A percentile compares a stretch with the other conserved stretches of the same genome.
Conservation (phyloP, 2,329 filamentous ascomycete species). For the Nannizziopsis arthrosporioides region DNA sequence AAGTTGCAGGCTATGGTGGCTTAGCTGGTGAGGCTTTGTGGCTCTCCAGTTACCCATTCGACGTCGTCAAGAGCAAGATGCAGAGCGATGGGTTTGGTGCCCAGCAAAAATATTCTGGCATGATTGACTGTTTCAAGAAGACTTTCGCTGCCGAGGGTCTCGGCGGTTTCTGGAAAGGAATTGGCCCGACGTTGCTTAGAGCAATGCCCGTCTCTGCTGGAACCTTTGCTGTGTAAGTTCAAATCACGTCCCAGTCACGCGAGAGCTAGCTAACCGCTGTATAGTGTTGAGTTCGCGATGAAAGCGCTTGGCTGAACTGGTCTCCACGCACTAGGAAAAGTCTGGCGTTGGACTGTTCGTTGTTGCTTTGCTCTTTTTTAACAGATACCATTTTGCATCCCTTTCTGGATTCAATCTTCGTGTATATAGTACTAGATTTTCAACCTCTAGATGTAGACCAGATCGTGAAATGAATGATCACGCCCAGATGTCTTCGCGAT, state of each 20-base stretch:
- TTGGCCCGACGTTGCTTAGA: conserved; percentile 78
- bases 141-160: conserved; percentile 66
- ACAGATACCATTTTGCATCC: background rate
- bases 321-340: background rate
- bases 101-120: conserved; percentile 60
- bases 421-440: conserved; percentile 6
- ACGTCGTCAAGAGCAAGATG: conserved; percentile 99
- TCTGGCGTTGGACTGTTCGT: background rate
- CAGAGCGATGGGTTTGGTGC: conserved; percentile 85
- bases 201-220: conserved; percentile 96
- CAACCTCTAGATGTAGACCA: conserved; percentile 4
- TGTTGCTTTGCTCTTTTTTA: background rate
- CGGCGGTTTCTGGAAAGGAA: conserved; percentile 86
- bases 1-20: conserved; percentile 85
- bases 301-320: conserved; percentile 31
- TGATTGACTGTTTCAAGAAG: conserved; percentile 81
- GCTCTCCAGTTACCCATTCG: conserved; percentile 87
- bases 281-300: conserved; percentile 38
- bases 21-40: conserved; percentile 88
- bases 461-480: background rate
- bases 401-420: background rate
- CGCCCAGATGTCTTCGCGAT: no score
- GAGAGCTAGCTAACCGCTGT: conserved; percentile 11
- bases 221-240: conserved; percentile 70
- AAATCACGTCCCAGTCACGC: background rate